A percentile compares a stretch with the other conserved stretches of the same genome.
These are phyloP conservation scores for Cyanidium caldarium DNA, from an alignment of 23 red algal species.

Conservation along the genomic window DNA sequence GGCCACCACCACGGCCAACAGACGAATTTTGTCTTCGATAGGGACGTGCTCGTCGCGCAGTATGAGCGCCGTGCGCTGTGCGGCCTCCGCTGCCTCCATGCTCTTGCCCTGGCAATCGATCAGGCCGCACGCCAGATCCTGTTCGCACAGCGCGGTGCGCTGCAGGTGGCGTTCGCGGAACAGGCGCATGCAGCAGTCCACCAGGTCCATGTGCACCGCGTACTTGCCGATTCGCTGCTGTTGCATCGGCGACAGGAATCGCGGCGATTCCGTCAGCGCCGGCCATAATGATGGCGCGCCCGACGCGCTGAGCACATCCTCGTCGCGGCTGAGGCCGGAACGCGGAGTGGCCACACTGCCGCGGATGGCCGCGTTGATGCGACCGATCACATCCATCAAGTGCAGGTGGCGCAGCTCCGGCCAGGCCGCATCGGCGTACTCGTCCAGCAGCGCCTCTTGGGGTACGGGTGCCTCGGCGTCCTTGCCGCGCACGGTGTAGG, in stretches of 20 bases:
- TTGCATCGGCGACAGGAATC: too few relatives aligned
- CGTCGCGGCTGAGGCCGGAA: too few relatives aligned
- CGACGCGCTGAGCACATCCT: too few relatives aligned
- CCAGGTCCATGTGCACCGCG: conserved; percentile 2
- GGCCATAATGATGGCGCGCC: too few relatives aligned
- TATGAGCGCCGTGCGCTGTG: conserved; percentile 5
- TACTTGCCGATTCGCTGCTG: conserved; percentile 5
- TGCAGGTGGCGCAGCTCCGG: conserved; percentile 8
- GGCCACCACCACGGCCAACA: conserved; percentile 8
- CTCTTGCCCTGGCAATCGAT: neutral
- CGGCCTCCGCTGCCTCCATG: neutral
- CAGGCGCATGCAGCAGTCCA: conserved; percentile 8
- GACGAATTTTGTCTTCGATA: conserved; percentile 12
- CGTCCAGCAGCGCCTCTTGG: conserved; percentile 13
- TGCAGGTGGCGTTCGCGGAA: conserved; percentile 16
- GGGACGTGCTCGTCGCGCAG: conserved; percentile 8
- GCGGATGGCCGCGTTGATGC: neutral
- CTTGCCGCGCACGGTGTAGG: neutral
- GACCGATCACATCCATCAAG: conserved; percentile 4
- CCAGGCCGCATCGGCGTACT: conserved; percentile 13
- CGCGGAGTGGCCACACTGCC: too few relatives aligned
- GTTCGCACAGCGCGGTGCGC: conserved; percentile 15
- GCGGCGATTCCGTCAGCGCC: too few relatives aligned
- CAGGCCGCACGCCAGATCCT: conserved; percentile 12
- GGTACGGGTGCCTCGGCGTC: neutral